phyloP scores from a whole-genome alignment of 108 stramenopile species.

The Nitzschia sp. region DNA sequence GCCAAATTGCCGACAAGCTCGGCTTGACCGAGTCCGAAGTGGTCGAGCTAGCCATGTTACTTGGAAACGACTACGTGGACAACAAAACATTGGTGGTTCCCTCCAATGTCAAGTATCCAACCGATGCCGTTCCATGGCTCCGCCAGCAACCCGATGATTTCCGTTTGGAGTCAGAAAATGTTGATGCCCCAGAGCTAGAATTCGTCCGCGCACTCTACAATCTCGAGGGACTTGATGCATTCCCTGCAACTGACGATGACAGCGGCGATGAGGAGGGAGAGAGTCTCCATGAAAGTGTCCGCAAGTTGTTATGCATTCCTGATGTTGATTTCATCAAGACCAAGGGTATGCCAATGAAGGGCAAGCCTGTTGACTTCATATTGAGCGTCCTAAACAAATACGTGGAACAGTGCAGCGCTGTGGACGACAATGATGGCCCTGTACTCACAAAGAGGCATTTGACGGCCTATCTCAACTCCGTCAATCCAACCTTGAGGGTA shows the following conservation, averaged over 20 bases:
- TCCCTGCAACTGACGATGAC: slow-evolving; percentile 10
- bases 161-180: slow-evolving; percentile 12
- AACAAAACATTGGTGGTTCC: not conserved
- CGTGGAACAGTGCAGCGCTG: too few species aligned
- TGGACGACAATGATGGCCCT: not conserved
- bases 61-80: slow-evolving; percentile 73
- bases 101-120: not conserved
- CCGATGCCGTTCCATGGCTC: not conserved
- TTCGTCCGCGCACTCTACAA: slow-evolving; percentile 50
- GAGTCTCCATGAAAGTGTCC: not conserved
- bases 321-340: too few species aligned
- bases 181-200: slow-evolving; percentile 10
- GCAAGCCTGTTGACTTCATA: too few species aligned
- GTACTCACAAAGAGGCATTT: not conserved
- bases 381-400: too few species aligned
- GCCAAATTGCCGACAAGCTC: slow-evolving; percentile 34
- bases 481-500: not conserved
- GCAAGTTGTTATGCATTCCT: too few species aligned
- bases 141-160: slow-evolving; percentile 1
- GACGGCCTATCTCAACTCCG: not conserved
- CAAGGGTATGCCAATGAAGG: too few species aligned
- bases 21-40: slow-evolving; percentile 47
- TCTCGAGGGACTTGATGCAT: slow-evolving; percentile 34
- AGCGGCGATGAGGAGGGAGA: not conserved
- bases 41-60: slow-evolving; percentile 58